Base-by-base conservation (phyloP, 805 yeast species). In the Pichia cephalocereana region DNA sequence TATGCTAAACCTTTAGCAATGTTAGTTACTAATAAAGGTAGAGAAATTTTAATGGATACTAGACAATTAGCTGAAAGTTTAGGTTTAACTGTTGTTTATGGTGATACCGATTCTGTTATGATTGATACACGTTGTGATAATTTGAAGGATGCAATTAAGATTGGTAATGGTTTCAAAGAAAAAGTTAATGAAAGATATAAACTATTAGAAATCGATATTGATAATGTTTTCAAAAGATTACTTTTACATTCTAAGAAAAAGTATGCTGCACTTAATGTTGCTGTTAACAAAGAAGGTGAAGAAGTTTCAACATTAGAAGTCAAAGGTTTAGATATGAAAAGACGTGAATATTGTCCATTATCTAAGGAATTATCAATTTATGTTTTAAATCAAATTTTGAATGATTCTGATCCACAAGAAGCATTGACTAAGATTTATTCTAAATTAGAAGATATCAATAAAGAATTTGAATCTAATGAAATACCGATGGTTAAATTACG, bases 61-160 rank as follows among this genome's bases (percentile, higher is more conserved):
- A 79, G 95, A 63, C 95, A 86, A 59, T 71, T 93, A 52, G 99
- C 98, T 0, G 98, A 91, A 64, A 75, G 82, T 48, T 72, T 85
- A 58, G 84, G 84, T 0, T 72, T 93, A 50, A 72, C 87, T 47
- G 98, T 95, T 44, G 87, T 93, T 14, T 93, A 93, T 61, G 99
- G 99, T 73, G 99, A 93, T 70, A 93, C 99, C 0, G 99, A 93
- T 71, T 93, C 99, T 36, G 97, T 93, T 46, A 93, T 93, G 99
- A 88, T 93, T 63, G 95, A 91, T 65, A 88, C 98, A 4, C 89
- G 89, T 30, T 81, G 80, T 41, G 77, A 75, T 48, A 74, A 69
- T 32, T 84, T 76, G 63, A 65, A 68, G 27, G 96, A 86, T 41
- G 96, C 98, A 0, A 65, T 86, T 41, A 74, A 75, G 57, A 82